Base-by-base conservation (phyloP, 2,329 filamentous ascomycete species). In the Stagonosporopsis rhizophila region DNA sequence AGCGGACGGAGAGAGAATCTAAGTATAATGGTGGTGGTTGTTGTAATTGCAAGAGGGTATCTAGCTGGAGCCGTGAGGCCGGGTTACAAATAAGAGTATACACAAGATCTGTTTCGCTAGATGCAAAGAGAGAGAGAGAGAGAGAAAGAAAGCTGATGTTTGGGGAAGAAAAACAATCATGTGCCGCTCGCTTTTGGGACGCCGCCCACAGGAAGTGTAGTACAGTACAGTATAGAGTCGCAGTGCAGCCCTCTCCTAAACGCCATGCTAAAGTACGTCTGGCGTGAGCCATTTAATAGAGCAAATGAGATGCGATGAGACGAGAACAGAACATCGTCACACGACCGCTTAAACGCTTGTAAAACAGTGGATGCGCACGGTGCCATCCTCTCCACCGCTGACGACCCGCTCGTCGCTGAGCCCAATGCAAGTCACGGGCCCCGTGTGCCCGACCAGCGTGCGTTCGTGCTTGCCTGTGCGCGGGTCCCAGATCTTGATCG, bases 401-500 rank as follows among this genome's bases (percentile, higher is more conserved):
- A 92, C 91, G 81, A 99, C 89, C 37, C 91, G 85, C 66, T 89
- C 91, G 72, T 98, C 95, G 67, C 92, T 96, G 6, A 99, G 81
- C 1, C 91, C 93, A 35, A 98, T 89, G 72, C 94, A 98, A 3
- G 93, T 98, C 3, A 98, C 92, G 0, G 95, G 93, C 0, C 92
- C 94, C 1, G 88, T 85, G 75, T 98, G 95, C 0, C 93, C 93
- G 2, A 91, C 92, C 71, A 96, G 94, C 3, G 93, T 98, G 44
- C 92, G 84, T 75, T 98, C 93, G 76, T 93, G 96, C 70, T 90
- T 92, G 25, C 95, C 95, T 1, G 90, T 93, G 54, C 92, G 82
- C 15, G 94, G 90, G 77, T 98, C 94, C 95, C 95, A 99, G 28
- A 91, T 87, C 80, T 98, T 98, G 68, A 96, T 90, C 87, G 94